A percentile compares a stretch with the other conserved stretches of the same genome.
phyloP scores from a whole-genome alignment of 1,139 yeast species.

The Meyerozyma elateridarum region DNA sequence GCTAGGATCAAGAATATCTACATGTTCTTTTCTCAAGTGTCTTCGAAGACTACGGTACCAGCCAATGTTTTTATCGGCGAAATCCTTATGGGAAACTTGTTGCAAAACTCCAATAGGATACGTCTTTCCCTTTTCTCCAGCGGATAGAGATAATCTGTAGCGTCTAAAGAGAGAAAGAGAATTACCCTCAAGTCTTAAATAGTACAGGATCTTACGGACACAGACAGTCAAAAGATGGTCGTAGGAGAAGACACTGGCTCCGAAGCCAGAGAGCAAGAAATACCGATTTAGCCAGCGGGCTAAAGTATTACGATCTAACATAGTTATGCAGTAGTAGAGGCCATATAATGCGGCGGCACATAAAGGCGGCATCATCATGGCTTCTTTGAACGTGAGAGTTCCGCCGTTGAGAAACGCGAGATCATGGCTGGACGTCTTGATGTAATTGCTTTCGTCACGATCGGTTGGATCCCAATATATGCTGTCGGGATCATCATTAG shows the following conservation, averaged over 20 bases:
- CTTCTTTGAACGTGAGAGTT: slow-evolving; percentile 19
- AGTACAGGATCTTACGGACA: slow-evolving; percentile 15
- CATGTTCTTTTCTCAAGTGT: slow-evolving; percentile 14
- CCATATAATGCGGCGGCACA: slow-evolving; percentile 31
- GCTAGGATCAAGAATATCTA: slow-evolving; percentile 15
- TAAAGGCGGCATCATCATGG: slow-evolving; percentile 35
- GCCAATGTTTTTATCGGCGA: background rate
- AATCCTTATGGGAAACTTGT: slow-evolving; percentile 1
- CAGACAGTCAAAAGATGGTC: slow-evolving; percentile 17
- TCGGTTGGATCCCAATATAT: slow-evolving; percentile 45
- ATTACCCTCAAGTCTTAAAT: slow-evolving; percentile 14
- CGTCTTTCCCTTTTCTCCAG: slow-evolving; percentile 17
- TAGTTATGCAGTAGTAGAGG: slow-evolving; percentile 32
- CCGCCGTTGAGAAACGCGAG: slow-evolving; percentile 12
- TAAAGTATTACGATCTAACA: slow-evolving; percentile 22
- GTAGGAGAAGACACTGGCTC: slow-evolving; percentile 19
- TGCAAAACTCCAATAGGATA: slow-evolving; percentile 24
- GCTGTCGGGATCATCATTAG: slow-evolving; percentile 26
- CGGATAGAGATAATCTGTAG: slow-evolving; percentile 24
- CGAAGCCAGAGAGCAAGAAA: slow-evolving; percentile 23
- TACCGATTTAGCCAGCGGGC: slow-evolving; percentile 26
- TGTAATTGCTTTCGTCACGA: slow-evolving; percentile 25
- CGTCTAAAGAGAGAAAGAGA: slow-evolving; percentile 16
- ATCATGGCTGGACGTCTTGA: slow-evolving; percentile 16
- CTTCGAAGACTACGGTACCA: slow-evolving; percentile 13